phyloP scores from a whole-genome alignment of 2,329 filamentous ascomycete genomes.

The Dissoconium aciculare region DNA sequence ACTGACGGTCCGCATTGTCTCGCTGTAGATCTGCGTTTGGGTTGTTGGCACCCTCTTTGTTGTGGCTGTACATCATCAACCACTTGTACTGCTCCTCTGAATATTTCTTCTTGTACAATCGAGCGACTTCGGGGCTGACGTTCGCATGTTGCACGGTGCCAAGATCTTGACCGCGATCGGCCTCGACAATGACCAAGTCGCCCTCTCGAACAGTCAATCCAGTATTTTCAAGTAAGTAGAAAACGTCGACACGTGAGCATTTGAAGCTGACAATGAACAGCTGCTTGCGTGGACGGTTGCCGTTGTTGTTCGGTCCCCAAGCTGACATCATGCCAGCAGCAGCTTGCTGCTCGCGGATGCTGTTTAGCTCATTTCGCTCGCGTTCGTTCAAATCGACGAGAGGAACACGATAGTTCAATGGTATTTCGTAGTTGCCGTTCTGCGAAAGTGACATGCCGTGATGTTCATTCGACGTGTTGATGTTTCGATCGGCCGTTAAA shows the following conservation, averaged over 20 bases:
- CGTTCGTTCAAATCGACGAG: conserved; percentile 15
- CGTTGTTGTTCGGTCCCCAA: conserved; percentile 9
- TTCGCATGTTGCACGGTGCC: conserved; percentile 84
- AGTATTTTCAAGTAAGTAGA: conserved; percentile 92
- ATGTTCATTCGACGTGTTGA: conserved; percentile 6
- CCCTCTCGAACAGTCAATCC: conserved; percentile 80
- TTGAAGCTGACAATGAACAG: conserved; percentile 93
- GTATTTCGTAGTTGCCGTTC: conserved; percentile 13
- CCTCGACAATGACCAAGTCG: conserved; percentile 93
- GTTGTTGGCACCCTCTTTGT: conserved; percentile 22
- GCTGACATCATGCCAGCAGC: conserved; percentile 18
- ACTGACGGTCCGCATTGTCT: conserved; percentile 7
- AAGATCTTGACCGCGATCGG: conserved; percentile 87
- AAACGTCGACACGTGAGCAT: conserved; percentile 85
- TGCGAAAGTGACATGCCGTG: conserved; percentile 6
- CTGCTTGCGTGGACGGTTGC: conserved; percentile 36
- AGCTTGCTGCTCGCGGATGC: conserved; percentile 11
- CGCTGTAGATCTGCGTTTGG: conserved; percentile 22
- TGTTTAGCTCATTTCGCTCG: conserved; percentile 14
- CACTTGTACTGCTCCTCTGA: conserved; percentile 94
- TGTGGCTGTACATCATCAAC: conserved; percentile 86
- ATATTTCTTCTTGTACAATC: conserved; percentile 78
- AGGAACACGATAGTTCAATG: conserved; percentile 19
- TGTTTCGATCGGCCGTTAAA: conserved; percentile 7
- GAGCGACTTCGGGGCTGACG: conserved; percentile 73